Percentiles rank a stretch among this genome's conserved stretches.
Conservation (phyloP, 225 moss, liverwort and hornwort genomes). For the Takakia lepidozioides region DNA sequence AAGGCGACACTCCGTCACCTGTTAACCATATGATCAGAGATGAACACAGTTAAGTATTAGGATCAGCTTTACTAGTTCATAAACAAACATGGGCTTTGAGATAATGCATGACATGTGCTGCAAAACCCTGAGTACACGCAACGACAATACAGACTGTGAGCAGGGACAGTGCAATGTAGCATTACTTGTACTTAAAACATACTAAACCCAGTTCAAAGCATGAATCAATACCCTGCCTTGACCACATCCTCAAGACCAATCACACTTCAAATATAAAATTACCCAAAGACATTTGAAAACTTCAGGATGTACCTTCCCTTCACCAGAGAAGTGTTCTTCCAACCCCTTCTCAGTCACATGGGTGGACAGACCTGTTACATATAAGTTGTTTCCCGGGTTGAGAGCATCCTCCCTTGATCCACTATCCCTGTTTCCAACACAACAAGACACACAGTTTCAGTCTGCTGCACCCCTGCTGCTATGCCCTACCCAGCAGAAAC, state of each 20-base stretch:
- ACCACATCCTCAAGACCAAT: no score
- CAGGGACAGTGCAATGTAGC: no score
- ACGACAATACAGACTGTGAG: no score
- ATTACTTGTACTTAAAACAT: no score
- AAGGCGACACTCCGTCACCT: constrained; percentile 93
- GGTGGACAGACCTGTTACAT: constrained; percentile 93
- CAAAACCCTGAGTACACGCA: no score
- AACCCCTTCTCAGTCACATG: constrained; percentile 88
- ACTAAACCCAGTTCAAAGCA: no score
- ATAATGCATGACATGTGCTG: no score
- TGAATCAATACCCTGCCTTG: no score
- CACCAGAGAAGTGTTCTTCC: constrained; percentile 83
- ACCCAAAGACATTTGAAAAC: neutral
- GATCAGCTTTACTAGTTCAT: no score
- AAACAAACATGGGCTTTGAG: no score
- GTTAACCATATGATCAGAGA: constrained; percentile 3
- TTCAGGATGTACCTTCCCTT: constrained; percentile 57
- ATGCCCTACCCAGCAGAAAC: neutral
- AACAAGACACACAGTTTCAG: neutral
- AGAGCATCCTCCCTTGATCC: constrained; percentile 40
- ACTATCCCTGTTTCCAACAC: constrained; percentile 22
- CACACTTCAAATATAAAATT: no score
- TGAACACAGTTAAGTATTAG: no score
- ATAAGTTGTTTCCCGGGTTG: constrained; percentile 95
- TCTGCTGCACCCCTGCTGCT: neutral